phyloP scores from a whole-genome alignment of 495 filamentous ascomycete species.

The Aspergillus steynii region DNA sequence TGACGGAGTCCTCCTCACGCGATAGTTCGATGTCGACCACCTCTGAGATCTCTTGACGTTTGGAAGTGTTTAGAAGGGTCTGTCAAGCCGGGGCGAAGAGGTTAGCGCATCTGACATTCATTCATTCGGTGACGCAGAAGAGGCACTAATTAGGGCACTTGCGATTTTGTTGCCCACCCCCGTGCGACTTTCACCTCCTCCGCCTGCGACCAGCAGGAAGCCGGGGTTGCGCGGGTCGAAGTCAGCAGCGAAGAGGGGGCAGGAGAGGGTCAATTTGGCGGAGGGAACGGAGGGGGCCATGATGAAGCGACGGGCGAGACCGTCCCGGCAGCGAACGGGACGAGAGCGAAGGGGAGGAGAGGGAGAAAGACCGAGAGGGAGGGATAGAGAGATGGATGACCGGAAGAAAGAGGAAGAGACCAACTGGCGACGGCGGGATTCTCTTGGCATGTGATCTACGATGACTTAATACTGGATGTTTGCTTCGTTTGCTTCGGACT shows the following conservation, averaged over 20 bases:
- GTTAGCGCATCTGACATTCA: background rate
- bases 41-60: slow-evolving; percentile 62
- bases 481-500: background rate
- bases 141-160: slow-evolving; percentile 27
- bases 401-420: background rate
- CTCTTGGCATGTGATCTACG: slow-evolving; percentile 3
- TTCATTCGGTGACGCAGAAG: background rate
- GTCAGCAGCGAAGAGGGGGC: slow-evolving; percentile 87
- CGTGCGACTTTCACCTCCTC: slow-evolving; percentile 80
- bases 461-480: background rate
- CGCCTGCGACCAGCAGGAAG: slow-evolving; percentile 82
- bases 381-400: background rate
- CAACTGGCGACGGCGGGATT: slow-evolving; percentile 1
- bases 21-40: slow-evolving; percentile 78
- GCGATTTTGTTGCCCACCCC: slow-evolving; percentile 92
- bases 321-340: slow-evolving; percentile 12
- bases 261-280: slow-evolving; percentile 71
- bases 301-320: slow-evolving; percentile 11
- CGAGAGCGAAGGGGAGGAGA: slow-evolving; percentile 3
- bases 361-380: background rate
- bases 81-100: slow-evolving; percentile 24
- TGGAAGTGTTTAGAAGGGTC: slow-evolving; percentile 68
- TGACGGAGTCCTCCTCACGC: slow-evolving; percentile 88
- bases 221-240: slow-evolving; percentile 80
- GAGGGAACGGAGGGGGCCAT: slow-evolving; percentile 57